Percentiles rank a stretch among this genome's conserved stretches.
Evolutionary conservation across 257 asterid genomes (phyloP).

Genomic region (Solanum chmielewskii): DNA sequence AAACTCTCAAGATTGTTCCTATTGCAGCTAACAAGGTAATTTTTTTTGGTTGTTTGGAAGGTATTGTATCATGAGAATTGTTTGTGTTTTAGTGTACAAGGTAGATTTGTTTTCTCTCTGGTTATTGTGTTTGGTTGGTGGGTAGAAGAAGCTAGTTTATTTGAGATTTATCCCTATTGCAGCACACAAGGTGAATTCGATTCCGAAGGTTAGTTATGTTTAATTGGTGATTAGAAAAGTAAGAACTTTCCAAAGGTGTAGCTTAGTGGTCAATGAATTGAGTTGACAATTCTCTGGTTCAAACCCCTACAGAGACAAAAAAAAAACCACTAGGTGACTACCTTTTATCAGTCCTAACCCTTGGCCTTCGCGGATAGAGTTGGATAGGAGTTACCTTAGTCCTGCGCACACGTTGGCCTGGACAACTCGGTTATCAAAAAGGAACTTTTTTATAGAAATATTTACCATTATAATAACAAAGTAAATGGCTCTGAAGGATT

Average conservation of each 20-base stretch:
- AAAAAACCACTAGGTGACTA: not conserved
- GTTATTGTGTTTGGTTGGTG: not conserved
- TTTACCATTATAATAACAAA: not conserved
- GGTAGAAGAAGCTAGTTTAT: not conserved
- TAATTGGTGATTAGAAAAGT: not conserved
- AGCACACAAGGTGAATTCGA: constrained; percentile 31
- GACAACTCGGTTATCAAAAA: not conserved
- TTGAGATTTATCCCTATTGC: not conserved
- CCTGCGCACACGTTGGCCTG: not conserved
- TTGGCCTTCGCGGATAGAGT: not conserved
- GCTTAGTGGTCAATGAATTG: not conserved
- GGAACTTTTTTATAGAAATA: not conserved
- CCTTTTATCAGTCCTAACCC: not conserved
- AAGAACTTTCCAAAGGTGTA: not conserved
- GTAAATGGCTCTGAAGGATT: not conserved
- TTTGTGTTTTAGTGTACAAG: not conserved
- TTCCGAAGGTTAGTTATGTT: not conserved
- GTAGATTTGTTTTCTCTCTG: not conserved
- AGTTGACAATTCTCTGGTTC: not conserved
- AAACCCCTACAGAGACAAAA: not conserved
- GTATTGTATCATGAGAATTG: not conserved
- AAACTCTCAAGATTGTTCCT: constrained; percentile 53
- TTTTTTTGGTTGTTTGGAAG: not conserved
- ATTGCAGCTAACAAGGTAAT: constrained; percentile 18
- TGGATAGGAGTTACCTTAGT: not conserved